phyloP scores from a whole-genome alignment of 2,329 filamentous ascomycete species.

The Xylariales sp. region DNA sequence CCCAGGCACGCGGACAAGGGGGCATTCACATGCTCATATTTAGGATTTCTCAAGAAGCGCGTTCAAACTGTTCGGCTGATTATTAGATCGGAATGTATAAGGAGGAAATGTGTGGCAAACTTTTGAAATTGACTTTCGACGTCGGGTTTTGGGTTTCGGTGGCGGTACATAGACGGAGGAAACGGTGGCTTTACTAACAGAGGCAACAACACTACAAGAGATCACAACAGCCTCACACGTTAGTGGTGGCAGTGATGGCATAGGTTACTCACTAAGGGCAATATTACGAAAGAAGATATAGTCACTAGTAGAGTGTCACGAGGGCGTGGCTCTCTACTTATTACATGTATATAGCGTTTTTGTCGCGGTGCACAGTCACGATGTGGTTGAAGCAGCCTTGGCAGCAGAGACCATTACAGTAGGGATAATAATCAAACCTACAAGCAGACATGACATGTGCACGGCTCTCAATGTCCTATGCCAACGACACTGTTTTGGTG shows the following conservation, averaged over 20 bases:
- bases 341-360: slow-evolving; percentile 6
- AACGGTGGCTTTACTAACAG: slow-evolving; percentile 21
- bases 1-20: slow-evolving; percentile 14
- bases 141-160: slow-evolving; percentile 32
- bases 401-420: background rate
- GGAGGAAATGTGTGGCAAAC: slow-evolving; percentile 40
- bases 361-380: background rate
- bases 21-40: slow-evolving; percentile 38
- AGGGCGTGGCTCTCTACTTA: background rate
- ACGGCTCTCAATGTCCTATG: background rate
- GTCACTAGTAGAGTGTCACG: slow-evolving; percentile 3
- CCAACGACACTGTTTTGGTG: background rate
- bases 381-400: background rate
- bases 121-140: slow-evolving; percentile 36
- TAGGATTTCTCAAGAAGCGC: slow-evolving; percentile 26
- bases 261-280: slow-evolving; percentile 19
- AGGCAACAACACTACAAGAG: slow-evolving; percentile 32
- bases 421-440: background rate
- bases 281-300: slow-evolving; percentile 15
- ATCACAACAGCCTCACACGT: slow-evolving; percentile 36
- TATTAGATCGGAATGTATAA: slow-evolving; percentile 42
- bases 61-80: slow-evolving; percentile 25
- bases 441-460: background rate
- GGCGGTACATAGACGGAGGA: slow-evolving; percentile 37
- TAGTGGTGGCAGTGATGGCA: slow-evolving; percentile 23